A percentile compares a stretch with the other conserved stretches of the same genome.
Evolutionary conservation across 1,139 yeast genomes (phyloP).

Genomic region (Saccharomycopsis phalli): DNA sequence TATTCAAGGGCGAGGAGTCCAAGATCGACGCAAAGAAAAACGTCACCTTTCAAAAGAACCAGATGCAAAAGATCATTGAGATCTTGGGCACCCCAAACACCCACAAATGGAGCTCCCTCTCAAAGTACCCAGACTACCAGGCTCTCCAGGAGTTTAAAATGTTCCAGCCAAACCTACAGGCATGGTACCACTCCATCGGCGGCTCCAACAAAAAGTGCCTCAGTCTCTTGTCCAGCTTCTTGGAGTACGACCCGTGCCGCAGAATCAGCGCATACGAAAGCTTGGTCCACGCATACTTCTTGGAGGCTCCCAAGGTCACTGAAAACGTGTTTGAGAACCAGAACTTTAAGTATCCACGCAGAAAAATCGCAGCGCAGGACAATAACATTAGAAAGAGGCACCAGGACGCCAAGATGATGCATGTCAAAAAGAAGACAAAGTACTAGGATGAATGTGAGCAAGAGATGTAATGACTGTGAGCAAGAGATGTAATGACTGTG

Average conservation of each 20-base stretch:
- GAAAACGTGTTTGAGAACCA: slow-evolving; percentile 66
- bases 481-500: too few relatives aligned
- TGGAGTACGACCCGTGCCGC: slow-evolving; percentile 77
- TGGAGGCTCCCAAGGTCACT: slow-evolving; percentile 54
- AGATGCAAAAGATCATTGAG: slow-evolving; percentile 81
- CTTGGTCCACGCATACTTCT: slow-evolving; percentile 66
- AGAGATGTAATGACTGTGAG: too few relatives aligned
- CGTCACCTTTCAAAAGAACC: slow-evolving; percentile 91
- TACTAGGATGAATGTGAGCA: not conserved
- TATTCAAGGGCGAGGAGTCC: slow-evolving; percentile 96
- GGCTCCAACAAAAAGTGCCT: slow-evolving; percentile 63
- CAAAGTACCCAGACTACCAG: slow-evolving; percentile 76
- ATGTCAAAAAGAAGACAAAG: slow-evolving; percentile 1
- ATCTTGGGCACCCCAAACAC: slow-evolving; percentile 80
- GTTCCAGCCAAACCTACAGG: slow-evolving; percentile 59
- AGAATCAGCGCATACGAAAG: slow-evolving; percentile 73
- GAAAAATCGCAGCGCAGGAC: slow-evolving; percentile 73
- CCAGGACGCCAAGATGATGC: not conserved
- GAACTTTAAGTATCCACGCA: slow-evolving; percentile 54
- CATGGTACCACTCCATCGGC: slow-evolving; percentile 78
- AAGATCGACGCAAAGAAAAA: slow-evolving; percentile 88
- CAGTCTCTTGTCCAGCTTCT: slow-evolving; percentile 49
- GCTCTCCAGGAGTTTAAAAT: slow-evolving; percentile 56
- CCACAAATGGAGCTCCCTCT: slow-evolving; percentile 68
- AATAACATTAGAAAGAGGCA: slow-evolving; percentile 34